phyloP scores from a whole-genome alignment of 768 basidiomycete species.

The Boletus sp. region DNA sequence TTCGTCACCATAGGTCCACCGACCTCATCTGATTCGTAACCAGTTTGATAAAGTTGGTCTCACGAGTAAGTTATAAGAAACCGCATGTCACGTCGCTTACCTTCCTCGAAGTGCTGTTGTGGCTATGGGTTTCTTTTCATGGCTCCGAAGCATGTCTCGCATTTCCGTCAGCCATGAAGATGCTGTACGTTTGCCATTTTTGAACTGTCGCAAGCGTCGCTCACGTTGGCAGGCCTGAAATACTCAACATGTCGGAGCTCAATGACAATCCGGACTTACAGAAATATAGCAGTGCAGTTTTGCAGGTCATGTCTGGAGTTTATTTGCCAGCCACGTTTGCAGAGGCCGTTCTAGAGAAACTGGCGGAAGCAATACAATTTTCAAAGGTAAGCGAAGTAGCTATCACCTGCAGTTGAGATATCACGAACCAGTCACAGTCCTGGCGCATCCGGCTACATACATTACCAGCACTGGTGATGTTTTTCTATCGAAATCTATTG shows the following conservation, averaged over 20 bases:
- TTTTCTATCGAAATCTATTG: slow-evolving; percentile 87
- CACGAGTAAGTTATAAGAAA: slow-evolving; percentile 50
- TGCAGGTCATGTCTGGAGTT: slow-evolving; percentile 80
- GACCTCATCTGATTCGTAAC: slow-evolving; percentile 13
- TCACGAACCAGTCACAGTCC: slow-evolving; percentile 46
- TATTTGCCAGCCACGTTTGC: slow-evolving; percentile 68
- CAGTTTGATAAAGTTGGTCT: slow-evolving; percentile 87
- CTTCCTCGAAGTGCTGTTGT: slow-evolving; percentile 58
- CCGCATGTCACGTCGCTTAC: slow-evolving; percentile 11
- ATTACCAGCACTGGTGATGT: slow-evolving; percentile 82
- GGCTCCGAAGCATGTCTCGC: slow-evolving; percentile 69
- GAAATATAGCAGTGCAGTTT: slow-evolving; percentile 71
- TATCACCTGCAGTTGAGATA: slow-evolving; percentile 1
- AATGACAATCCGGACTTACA: slow-evolving; percentile 84
- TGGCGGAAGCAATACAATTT: slow-evolving; percentile 70
- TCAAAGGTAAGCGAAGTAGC: slow-evolving; percentile 53
- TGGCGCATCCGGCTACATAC: slow-evolving; percentile 90
- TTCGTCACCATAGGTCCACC: not conserved
- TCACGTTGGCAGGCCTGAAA: slow-evolving; percentile 62
- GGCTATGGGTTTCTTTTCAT: slow-evolving; percentile 77
- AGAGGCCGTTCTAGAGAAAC: slow-evolving; percentile 54
- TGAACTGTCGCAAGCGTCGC: not conserved
- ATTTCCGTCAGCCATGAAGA: slow-evolving; percentile 71
- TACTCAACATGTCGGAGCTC: slow-evolving; percentile 86
- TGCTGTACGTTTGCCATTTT: slow-evolving; percentile 56